These are phyloP conservation scores for Rhizopogon sp. DNA, from an alignment of 768 basidiomycete genomes.

Conservation along the genomic window DNA sequence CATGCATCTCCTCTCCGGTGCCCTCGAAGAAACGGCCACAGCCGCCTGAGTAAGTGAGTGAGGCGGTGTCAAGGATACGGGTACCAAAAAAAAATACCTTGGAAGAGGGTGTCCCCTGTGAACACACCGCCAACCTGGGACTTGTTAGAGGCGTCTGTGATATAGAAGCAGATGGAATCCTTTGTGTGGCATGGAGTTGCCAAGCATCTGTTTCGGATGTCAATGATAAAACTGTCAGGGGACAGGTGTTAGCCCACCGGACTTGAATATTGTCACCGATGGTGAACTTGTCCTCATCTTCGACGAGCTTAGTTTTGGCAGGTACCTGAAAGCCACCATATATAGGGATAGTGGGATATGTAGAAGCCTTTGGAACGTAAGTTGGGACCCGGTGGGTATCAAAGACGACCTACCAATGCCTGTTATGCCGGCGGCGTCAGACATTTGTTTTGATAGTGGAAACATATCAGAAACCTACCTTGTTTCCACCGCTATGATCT, in stretches of 20 bases:
- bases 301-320: conserved; percentile 67
- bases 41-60: conserved; percentile 42
- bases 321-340: conserved; percentile 81
- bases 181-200: conserved; percentile 94
- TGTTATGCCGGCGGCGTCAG: conserved; percentile 5
- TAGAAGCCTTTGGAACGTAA: conserved; percentile 31
- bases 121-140: conserved; percentile 74
- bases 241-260: conserved; percentile 36
- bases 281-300: conserved; percentile 76
- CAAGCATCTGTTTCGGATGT: conserved; percentile 49
- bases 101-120: conserved; percentile 92
- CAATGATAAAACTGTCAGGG: conserved; percentile 1
- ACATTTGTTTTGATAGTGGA: background rate
- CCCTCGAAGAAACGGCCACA: conserved; percentile 97
- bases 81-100: conserved; percentile 19
- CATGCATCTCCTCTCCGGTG: conserved; percentile 72
- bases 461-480: conserved; percentile 36
- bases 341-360: conserved; percentile 42
- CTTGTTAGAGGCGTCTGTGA: conserved; percentile 43
- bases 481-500: conserved; percentile 88
- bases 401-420: conserved; percentile 23
- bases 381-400: conserved; percentile 13
- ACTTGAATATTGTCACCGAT: conserved; percentile 62
- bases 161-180: conserved; percentile 91
- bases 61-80: background rate